Base-by-base conservation (phyloP, 805 yeast species). In the Middelhovenomyces tepae region DNA sequence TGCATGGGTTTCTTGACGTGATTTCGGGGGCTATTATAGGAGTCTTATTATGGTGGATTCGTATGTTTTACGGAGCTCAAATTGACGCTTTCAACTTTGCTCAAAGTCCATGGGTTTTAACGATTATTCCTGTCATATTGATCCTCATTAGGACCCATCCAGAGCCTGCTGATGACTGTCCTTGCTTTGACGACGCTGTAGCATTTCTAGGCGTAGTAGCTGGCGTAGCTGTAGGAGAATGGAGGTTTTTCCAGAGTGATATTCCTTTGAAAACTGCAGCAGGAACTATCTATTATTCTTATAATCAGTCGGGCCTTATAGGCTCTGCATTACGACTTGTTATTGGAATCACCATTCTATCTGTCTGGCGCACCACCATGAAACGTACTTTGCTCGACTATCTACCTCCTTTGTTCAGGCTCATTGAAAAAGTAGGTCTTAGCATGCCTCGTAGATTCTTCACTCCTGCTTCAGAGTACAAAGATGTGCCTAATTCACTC, bases 141-240 rank as follows among this genome's bases (percentile, higher is more conserved):
- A 40, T 59, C 1, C 47, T 80, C 21, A 68, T 87, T 15, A 75
- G 79, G 46, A 56, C 66, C 26, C 94, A 86, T 57, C 81, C 86
- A 0, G 73, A 70, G 37, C 97, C 97, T 1, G 75, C 81, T 14
- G 98, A 91, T 47, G 80, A 78, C 44, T 89, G 98, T 51, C 98
- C 98, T 1, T 91, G 98, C 54, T 89, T 79, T 51, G 95, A 87
- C 50, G 98, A 89, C 53, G 75, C 86, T 13, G 94, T 89, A 19
- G 94, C 97, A 4, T 89, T 89, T 48, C 62, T 87, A 33, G 95
- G 95, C 3, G 96, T 87, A 27, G 63, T 86, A 10, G 60, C 75
- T 27, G 98, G 98, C 0, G 46, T 80, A 5, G 91, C 81, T 40
- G 42, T 79, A 16, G 66, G 76, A 13, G 73, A 70, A 45, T 75